phyloP scores from a whole-genome alignment of 2,329 filamentous ascomycete genomes.

The Claviceps monticola region DNA sequence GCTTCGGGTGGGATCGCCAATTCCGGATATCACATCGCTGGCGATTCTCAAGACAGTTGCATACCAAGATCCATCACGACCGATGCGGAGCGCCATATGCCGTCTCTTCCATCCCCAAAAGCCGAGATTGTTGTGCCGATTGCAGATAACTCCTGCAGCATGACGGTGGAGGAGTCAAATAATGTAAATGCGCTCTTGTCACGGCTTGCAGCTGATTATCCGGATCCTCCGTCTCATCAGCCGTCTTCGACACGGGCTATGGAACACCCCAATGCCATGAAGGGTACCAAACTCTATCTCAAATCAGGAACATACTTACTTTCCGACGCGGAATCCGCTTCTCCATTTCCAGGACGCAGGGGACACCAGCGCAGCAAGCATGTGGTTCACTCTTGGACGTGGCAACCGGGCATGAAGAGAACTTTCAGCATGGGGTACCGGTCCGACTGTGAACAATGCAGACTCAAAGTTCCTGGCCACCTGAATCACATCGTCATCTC shows the following conservation, averaged over 20 bases:
- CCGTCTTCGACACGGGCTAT: constrained; percentile 21
- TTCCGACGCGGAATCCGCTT: constrained; percentile 22
- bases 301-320: constrained; percentile 10
- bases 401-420: constrained; percentile 51
- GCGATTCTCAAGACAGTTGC: constrained; percentile 26
- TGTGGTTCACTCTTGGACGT: constrained; percentile 46
- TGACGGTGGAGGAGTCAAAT: constrained; percentile 14
- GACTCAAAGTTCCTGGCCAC: constrained; percentile 59
- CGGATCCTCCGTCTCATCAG: constrained; percentile 9
- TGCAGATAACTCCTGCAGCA: constrained; percentile 17
- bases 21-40: constrained; percentile 25
- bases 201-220: constrained; percentile 8
- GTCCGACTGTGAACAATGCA: constrained; percentile 66
- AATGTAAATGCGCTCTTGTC: background rate
- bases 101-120: constrained; percentile 45
- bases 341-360: constrained; percentile 35
- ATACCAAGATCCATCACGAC: constrained; percentile 33
- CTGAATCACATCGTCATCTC: constrained; percentile 67
- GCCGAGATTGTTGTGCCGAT: constrained; percentile 39
- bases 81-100: constrained; percentile 34
- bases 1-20: constrained; percentile 23
- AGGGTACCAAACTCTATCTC: constrained; percentile 20
- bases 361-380: constrained; percentile 46
- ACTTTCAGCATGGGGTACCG: constrained; percentile 68
- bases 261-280: constrained; percentile 25